Evolutionary conservation across 208 protist species (phyloP).

Genomic region (Phytomonas serpens): DNA sequence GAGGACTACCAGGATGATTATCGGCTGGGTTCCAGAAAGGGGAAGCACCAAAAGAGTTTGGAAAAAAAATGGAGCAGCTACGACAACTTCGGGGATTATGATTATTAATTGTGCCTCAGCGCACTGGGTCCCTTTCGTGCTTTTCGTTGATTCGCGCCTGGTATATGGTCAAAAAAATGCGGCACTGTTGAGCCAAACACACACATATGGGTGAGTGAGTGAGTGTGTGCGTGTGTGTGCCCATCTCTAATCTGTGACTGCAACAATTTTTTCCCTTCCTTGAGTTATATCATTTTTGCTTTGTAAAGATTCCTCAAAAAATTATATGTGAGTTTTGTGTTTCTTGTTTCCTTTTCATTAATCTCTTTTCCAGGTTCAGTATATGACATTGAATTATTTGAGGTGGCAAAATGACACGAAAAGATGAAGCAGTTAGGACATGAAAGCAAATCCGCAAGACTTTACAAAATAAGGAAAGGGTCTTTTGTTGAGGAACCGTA

Average conservation of each 20-base stretch:
- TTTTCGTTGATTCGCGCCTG: neutral
- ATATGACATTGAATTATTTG: neutral
- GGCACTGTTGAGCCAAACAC: neutral
- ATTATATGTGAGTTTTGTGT: neutral
- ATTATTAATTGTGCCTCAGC: slow-evolving; percentile 16
- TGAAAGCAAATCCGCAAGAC: neutral
- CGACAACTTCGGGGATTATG: slow-evolving; percentile 30
- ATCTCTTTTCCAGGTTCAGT: neutral
- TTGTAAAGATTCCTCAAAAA: neutral
- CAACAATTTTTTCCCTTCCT: neutral
- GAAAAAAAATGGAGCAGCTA: slow-evolving; percentile 34
- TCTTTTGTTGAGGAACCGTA: neutral
- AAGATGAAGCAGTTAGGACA: neutral
- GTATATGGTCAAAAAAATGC: neutral
- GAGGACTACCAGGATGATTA: slow-evolving; percentile 52
- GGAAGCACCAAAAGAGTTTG: slow-evolving; percentile 69
- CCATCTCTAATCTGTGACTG: neutral
- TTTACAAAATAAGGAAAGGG: neutral
- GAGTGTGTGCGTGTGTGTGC: neutral
- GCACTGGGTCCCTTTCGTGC: neutral
- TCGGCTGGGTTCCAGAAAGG: slow-evolving; percentile 36
- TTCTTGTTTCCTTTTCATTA: slow-evolving; percentile 3
- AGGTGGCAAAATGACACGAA: neutral
- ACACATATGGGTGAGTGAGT: too few species aligned
- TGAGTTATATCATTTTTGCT: neutral